Conservation (phyloP, 129 eudicot genomes). For the Flaveria sonorensis region DNA sequence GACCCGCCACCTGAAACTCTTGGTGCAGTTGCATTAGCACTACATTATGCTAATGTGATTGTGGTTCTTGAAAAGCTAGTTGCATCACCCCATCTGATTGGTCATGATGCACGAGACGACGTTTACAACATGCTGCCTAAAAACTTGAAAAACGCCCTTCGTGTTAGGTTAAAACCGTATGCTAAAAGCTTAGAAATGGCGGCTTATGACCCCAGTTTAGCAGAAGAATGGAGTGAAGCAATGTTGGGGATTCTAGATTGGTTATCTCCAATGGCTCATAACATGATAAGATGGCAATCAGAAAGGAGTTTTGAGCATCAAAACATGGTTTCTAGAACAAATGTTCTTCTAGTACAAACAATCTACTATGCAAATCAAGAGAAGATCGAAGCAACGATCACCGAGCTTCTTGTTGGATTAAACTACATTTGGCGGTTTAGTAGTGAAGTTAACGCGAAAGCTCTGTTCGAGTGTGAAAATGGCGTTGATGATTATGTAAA, state of each 20-base stretch:
- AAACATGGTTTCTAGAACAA: conserved; percentile 54
- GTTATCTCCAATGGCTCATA: conserved; percentile 85
- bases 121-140: conserved; percentile 70
- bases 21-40: conserved; percentile 69
- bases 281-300: conserved; percentile 79
- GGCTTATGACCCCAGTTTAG: conserved; percentile 55
- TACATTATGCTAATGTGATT: conserved; percentile 77
- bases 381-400: conserved; percentile 62
- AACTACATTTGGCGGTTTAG: conserved; percentile 81
- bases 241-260: conserved; percentile 63
- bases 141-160: conserved; percentile 50
- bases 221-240: conserved; percentile 78
- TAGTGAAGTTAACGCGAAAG: conserved; percentile 60
- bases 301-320: conserved; percentile 86
- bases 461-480: conserved; percentile 56
- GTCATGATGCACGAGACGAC: conserved; percentile 75
- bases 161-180: conserved; percentile 61
- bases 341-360: conserved; percentile 69
- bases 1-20: conserved; percentile 64
- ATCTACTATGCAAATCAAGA: conserved; percentile 75
- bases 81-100: conserved; percentile 74
- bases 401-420: conserved; percentile 81
- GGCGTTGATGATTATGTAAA: conserved; percentile 42
- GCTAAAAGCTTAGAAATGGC: conserved; percentile 46
- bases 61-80: conserved; percentile 72